Evolutionary conservation across 768 basidiomycete genomes (phyloP), one percentile per base, ranked within the genome.

Genomic region (Xerocomellus dryophilus): DNA sequence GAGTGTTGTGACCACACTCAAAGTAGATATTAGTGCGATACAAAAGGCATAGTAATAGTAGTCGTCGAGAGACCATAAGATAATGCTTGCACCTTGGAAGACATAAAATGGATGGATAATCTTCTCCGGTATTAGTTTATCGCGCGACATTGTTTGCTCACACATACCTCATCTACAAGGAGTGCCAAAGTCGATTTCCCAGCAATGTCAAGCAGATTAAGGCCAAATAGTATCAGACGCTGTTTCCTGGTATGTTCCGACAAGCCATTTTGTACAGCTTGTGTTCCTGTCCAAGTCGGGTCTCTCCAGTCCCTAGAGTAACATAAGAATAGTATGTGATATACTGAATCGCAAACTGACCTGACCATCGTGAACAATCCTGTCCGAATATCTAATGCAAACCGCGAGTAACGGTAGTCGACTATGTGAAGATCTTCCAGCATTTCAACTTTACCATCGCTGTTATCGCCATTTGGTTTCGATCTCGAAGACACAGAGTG

Each of bases 11-110:
- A 78, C 67, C 57, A 98, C 88, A 64, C 91, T 96, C 53, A 88
- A 76, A 31, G 86, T 73, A 32, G 91, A 94, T 63, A 99, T 98
- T 39, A 97, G 74, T 27, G 85, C 92, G 61, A 98, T 99, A 62
- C 94, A 97, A 61, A 95, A 96, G 11, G 95, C 96, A 69, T 98
- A 98, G 65, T 98, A 98, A 61, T 88, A 93, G 66, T 98, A 99
- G 67, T 98, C 82, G 60, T 99, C 97, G 48, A 98, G 63, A 2
- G 90, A 88, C 97, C 97, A 99, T 7, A 99, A 74, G 36, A 90
- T 75, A 61, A 98, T 89, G 60, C 93, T 97, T 46, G 93, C 93
- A 60, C 98, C 86, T 78, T 99, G 97, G 66, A 99, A 99, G 50
- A 99, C 88, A 67, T 98, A 98, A 72, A 98, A 98, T 1, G 97